Conservation (phyloP, 108 stramenopile genomes). For the Stephanodiscus triporus region DNA sequence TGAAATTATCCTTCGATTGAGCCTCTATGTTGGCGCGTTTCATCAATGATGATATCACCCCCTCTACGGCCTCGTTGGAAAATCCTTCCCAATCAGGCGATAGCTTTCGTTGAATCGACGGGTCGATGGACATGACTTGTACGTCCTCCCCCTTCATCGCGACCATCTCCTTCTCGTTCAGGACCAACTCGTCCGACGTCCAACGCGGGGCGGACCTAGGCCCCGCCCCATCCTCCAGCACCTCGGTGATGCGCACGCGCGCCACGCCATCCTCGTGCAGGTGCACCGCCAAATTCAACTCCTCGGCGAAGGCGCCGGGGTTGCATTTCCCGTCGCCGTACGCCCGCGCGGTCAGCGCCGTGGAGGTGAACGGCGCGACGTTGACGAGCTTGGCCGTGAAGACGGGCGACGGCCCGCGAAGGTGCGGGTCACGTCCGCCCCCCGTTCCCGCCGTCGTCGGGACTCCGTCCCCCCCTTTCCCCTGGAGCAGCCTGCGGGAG, state of each 20-base stretch:
- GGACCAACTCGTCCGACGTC: slow-evolving; percentile 86
- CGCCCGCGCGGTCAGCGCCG: slow-evolving; percentile 46
- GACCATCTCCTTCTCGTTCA: slow-evolving; percentile 68
- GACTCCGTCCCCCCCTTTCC: slow-evolving; percentile 7
- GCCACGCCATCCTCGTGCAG: slow-evolving; percentile 80
- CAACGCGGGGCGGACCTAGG: slow-evolving; percentile 59
- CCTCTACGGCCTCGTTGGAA: slow-evolving; percentile 4
- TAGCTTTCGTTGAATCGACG: slow-evolving; percentile 11
- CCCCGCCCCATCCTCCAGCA: slow-evolving; percentile 44
- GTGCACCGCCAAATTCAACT: slow-evolving; percentile 65
- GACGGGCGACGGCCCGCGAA: slow-evolving; percentile 67
- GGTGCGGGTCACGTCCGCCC: slow-evolving; percentile 46
- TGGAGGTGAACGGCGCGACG: slow-evolving; percentile 55
- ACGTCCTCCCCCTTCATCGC: slow-evolving; percentile 50
- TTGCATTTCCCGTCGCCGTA: slow-evolving; percentile 19
- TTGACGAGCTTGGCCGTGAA: slow-evolving; percentile 70
- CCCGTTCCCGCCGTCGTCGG: not conserved
- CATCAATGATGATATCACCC: slow-evolving; percentile 28
- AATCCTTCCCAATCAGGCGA: not conserved
- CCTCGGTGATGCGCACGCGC: slow-evolving; percentile 80
- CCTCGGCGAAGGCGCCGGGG: slow-evolving; percentile 47
- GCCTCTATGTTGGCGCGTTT: slow-evolving; percentile 18
- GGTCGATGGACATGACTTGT: slow-evolving; percentile 25
- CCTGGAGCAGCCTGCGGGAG: slow-evolving; percentile 49
- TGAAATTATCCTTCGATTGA: slow-evolving; percentile 35